Evolutionary conservation across 73 alveolate species (phyloP), one percentile per base, ranked within the genome.

Genomic region (Durusdinium trenchii): DNA sequence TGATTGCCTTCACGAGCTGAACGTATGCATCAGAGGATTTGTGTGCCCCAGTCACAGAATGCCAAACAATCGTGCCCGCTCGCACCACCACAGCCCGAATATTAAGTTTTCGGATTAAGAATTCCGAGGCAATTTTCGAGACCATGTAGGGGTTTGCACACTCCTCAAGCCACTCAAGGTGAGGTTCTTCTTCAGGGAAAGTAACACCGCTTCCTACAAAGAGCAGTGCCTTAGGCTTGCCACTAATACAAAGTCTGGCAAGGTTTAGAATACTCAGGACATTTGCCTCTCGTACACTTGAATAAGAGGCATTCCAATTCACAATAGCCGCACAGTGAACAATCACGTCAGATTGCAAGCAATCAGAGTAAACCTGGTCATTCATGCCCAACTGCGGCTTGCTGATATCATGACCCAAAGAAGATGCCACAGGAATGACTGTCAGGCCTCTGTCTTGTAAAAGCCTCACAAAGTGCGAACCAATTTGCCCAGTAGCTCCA

Each of bases 401-500:
- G 46, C 48, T 6, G 67, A 82, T 45, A 69, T 82, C 92, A n/a
- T 82, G 92, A 26, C 96, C 96, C 47, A 90, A 42, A 20, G 96
- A 64, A 51, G 73, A 38, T 32, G 96, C 85, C 52, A 90, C 45
- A 20, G 67, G 54, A 45, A 90, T 38, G 52, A 75, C 86, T 2
- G 50, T 16, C 40, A 64, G 46, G 3, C 96, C 96, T 16, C 54
- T 48, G 26, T 43, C 64, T 9, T 9, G n/a, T 40, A 90, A 51
- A 52, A 90, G 85, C 84, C 67, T 73, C 40, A 90, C 67, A 40
- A 90, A 64, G 96, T 50, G 54, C 18, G 86, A 30, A 7, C 96
- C 96, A 51, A 90, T 32, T 20, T 90, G 48, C 61, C 96, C 96
- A 32, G 96, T 90, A 6, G 96, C 96, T 3, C 96, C 96, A n/a